These are phyloP conservation scores for Oenanthe javanica DNA, from an alignment of 140 eudicot genomes.

Conservation along the genomic window DNA sequence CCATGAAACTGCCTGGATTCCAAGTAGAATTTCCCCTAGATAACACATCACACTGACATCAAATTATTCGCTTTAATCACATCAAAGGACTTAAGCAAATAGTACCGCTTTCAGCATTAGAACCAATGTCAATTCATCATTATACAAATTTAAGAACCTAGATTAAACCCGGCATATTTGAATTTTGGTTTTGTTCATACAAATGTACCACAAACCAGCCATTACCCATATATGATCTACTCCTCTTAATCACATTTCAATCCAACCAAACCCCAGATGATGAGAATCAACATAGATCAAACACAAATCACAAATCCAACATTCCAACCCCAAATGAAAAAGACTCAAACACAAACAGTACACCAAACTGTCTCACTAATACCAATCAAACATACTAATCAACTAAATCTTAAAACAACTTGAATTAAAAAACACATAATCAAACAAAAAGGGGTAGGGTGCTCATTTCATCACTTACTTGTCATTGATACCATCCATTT, in stretches of 20 bases:
- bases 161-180: background rate
- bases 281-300: slow-evolving; percentile 9
- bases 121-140: background rate
- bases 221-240: background rate
- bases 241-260: background rate
- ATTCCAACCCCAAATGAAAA: slow-evolving; percentile 11
- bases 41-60: background rate
- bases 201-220: background rate
- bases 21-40: background rate
- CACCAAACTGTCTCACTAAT: background rate
- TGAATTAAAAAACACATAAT: background rate
- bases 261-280: slow-evolving; percentile 4
- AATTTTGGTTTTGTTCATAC: background rate
- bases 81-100: background rate
- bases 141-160: background rate
- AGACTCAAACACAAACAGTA: background rate
- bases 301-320: slow-evolving; percentile 9
- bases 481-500: slow-evolving; percentile 33
- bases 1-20: background rate
- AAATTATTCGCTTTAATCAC: background rate
- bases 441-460: background rate
- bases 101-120: background rate
- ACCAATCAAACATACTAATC: slow-evolving; percentile 3
- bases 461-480: slow-evolving; percentile 22
- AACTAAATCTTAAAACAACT: slow-evolving; percentile 7